Conservation (phyloP, 257 asterid genomes). For the Solanum virginianum region DNA sequence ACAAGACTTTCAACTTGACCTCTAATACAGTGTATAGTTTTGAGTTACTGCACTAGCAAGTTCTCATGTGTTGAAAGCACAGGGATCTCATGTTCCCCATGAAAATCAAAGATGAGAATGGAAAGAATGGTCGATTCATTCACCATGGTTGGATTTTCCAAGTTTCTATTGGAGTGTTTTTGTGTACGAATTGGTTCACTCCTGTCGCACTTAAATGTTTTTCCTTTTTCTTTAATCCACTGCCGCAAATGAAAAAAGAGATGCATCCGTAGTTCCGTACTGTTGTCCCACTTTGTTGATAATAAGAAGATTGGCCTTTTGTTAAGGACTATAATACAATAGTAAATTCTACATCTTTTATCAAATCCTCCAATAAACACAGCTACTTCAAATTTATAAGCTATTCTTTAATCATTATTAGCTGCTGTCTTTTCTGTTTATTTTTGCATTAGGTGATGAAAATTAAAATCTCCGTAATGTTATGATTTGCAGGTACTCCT, state of each 20-base stretch:
- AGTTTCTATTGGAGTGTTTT: not conserved
- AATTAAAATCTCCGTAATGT: not conserved
- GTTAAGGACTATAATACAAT: not conserved
- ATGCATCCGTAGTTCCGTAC: not conserved
- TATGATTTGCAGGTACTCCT: slow-evolving; percentile 59
- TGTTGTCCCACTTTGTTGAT: not conserved
- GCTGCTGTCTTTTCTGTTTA: not conserved
- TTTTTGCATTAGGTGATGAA: not conserved
- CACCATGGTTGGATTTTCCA: not conserved
- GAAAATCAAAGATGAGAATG: not conserved
- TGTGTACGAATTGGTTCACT: not conserved
- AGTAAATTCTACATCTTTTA: not conserved
- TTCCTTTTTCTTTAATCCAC: not conserved
- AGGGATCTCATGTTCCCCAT: not conserved
- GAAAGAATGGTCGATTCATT: not conserved
- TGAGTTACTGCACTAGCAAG: not conserved
- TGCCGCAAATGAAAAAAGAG: not conserved
- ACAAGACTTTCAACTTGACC: not conserved
- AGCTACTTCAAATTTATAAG: not conserved
- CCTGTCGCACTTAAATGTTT: not conserved
- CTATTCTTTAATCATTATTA: not conserved
- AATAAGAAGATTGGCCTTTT: not conserved
- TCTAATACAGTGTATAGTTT: not conserved
- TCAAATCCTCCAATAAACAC: not conserved
- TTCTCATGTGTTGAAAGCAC: not conserved